phyloP scores from a whole-genome alignment of 2,329 filamentous ascomycete species.

The Verticillium dahliae region DNA sequence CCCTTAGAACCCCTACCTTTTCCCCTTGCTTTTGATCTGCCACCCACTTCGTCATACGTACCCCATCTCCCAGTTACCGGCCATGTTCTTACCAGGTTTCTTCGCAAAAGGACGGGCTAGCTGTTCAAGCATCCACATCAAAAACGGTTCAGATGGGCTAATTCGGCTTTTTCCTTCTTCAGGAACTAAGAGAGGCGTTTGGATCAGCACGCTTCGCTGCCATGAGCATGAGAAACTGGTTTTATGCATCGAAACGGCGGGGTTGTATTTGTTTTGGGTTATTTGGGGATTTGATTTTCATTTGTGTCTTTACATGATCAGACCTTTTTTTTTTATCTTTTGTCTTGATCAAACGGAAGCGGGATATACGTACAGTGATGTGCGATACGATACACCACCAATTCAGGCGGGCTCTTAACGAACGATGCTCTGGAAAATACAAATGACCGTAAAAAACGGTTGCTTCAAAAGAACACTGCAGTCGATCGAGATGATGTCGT shows the following conservation, averaged over 20 bases:
- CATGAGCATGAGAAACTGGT: not conserved
- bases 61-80: slow-evolving; percentile 3
- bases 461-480: not conserved
- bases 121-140: slow-evolving; percentile 6
- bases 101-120: slow-evolving; percentile 14
- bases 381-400: not conserved
- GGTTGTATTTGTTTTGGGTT: not conserved
- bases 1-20: not conserved
- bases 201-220: not conserved
- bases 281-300: not conserved
- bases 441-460: not conserved
- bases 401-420: not conserved
- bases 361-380: not conserved
- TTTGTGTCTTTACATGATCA: not conserved
- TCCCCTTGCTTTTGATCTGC: slow-evolving; percentile 3
- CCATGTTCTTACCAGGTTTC: slow-evolving; percentile 10
- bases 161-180: slow-evolving; percentile 13
- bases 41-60: slow-evolving; percentile 5
- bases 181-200: slow-evolving; percentile 11
- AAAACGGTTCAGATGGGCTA: slow-evolving; percentile 9
- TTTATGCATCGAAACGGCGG: not conserved
- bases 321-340: slow-evolving; percentile 3
- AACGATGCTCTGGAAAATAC: not conserved
- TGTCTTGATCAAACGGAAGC: not conserved
- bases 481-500: too few species aligned